phyloP scores from a whole-genome alignment of 768 basidiomycete species.

The Favolaschia claudopus region DNA sequence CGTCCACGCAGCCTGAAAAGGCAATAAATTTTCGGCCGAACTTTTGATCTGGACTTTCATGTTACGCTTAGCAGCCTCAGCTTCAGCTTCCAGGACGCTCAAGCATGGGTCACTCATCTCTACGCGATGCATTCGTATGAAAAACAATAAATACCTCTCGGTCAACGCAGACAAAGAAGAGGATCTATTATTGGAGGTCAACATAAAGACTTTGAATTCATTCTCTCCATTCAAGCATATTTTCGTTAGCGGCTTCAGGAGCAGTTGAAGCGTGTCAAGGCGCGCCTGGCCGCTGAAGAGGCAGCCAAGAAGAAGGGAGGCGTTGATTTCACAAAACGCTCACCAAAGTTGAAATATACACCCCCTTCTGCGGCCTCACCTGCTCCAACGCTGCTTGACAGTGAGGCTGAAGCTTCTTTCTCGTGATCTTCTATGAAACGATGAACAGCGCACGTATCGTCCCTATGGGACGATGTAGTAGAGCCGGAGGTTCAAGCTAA shows the following conservation, averaged over 20 bases:
- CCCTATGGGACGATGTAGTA: conserved; percentile 40
- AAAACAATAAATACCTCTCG: conserved; percentile 7
- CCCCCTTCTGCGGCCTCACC: not conserved
- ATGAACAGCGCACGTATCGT: conserved; percentile 22
- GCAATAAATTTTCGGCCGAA: no score
- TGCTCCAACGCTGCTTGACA: conserved; percentile 2
- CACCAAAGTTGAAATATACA: not conserved
- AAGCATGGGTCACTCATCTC: conserved; percentile 7
- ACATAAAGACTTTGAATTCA: not conserved
- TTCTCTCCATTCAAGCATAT: not conserved
- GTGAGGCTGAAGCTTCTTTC: not conserved
- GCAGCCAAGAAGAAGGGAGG: conserved; percentile 2
- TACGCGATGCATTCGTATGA: conserved; percentile 12
- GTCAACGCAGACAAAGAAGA: conserved; percentile 16
- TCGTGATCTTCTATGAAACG: not conserved
- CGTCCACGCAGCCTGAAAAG: no score
- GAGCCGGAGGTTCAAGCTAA: conserved; percentile 35
- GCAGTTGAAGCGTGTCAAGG: not conserved
- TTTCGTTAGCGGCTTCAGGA: not conserved
- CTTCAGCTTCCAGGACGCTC: not conserved
- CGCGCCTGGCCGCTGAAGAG: conserved; percentile 16
- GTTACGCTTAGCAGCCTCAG: not conserved
- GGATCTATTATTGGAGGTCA: conserved; percentile 14
- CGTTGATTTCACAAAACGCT: not conserved
- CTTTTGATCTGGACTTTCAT: no score